Conservation (phyloP, 208 protist species). For the Trypanosoma mega region DNA sequence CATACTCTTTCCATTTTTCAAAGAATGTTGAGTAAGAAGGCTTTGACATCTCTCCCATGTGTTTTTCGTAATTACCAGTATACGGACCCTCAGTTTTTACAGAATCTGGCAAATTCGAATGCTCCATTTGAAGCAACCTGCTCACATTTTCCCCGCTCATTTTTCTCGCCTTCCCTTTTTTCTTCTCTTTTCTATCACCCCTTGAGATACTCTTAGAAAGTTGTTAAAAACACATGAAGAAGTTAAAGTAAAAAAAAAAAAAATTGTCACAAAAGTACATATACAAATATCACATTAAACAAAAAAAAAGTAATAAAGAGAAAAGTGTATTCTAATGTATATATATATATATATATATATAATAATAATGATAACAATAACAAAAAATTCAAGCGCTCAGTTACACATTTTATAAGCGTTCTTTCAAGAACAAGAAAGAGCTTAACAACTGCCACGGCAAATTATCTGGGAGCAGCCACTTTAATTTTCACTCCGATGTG, state of each 20-base stretch:
- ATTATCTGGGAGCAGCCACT: no score
- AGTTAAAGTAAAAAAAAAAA: constrained; percentile 12
- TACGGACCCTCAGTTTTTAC: constrained; percentile 29
- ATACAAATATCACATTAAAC: constrained; percentile 2
- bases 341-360: not conserved
- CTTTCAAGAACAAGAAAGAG: not conserved
- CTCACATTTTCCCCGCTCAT: constrained; percentile 77
- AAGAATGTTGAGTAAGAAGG: constrained; percentile 85
- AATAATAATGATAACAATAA: not conserved
- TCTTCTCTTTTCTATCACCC: constrained; percentile 12
- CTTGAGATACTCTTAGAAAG: no score
- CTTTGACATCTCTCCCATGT: constrained; percentile 59
- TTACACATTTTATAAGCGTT: not conserved
- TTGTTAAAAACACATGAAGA: not conserved
- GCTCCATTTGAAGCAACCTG: constrained; percentile 37
- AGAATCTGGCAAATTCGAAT: constrained; percentile 1
- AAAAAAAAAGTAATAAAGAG: constrained; percentile 21
- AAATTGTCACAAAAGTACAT: not conserved
- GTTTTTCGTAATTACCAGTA: constrained; percentile 71
- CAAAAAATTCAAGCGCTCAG: no score
- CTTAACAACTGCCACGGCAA: not conserved
- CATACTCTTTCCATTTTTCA: constrained; percentile 80
- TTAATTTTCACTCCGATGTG: no score
- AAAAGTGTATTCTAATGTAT: constrained; percentile 8
- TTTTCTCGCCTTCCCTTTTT: constrained; percentile 13